These are phyloP conservation scores for Diaporthe eres DNA, from an alignment of 2,329 filamentous ascomycete genomes.

Conservation along the genomic window DNA sequence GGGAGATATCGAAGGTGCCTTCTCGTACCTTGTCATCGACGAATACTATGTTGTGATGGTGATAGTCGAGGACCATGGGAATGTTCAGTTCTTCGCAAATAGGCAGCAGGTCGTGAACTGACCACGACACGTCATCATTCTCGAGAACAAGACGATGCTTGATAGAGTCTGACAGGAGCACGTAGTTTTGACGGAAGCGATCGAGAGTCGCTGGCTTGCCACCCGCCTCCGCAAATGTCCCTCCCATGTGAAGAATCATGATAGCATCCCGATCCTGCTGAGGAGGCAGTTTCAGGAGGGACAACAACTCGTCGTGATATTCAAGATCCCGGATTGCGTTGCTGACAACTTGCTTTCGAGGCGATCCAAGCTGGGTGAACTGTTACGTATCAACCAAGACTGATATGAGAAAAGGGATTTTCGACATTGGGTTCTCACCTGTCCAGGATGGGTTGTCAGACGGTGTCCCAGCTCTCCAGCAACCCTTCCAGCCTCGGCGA, in stretches of 20 bases:
- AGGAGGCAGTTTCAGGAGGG: conserved; percentile 80
- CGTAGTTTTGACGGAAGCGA: conserved; percentile 84
- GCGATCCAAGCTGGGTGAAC: conserved; percentile 93
- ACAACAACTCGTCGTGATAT: conserved; percentile 90
- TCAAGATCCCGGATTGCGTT: conserved; percentile 85
- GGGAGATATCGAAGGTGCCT: conserved; percentile 85
- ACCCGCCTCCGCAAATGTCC: conserved; percentile 75
- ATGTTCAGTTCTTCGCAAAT: conserved; percentile 96
- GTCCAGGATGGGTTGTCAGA: conserved; percentile 91
- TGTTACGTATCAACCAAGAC: conserved; percentile 49
- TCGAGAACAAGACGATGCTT: conserved; percentile 90
- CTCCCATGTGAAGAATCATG: conserved; percentile 96
- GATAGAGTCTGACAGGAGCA: conserved; percentile 73
- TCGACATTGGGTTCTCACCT: conserved; percentile 55
- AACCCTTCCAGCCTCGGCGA: conserved; percentile 83
- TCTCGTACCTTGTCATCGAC: conserved; percentile 81
- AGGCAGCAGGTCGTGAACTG: conserved; percentile 90
- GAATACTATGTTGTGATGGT: conserved; percentile 96
- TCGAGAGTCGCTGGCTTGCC: conserved; percentile 85
- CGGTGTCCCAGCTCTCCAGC: conserved; percentile 85
- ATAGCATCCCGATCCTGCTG: conserved; percentile 89
- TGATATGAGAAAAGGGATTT: neutral
- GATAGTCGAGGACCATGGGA: conserved; percentile 90
- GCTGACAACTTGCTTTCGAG: conserved; percentile 80
- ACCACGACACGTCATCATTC: conserved; percentile 94